Base-by-base conservation (phyloP, 805 yeast species). In the Saturnispora galanensis region DNA sequence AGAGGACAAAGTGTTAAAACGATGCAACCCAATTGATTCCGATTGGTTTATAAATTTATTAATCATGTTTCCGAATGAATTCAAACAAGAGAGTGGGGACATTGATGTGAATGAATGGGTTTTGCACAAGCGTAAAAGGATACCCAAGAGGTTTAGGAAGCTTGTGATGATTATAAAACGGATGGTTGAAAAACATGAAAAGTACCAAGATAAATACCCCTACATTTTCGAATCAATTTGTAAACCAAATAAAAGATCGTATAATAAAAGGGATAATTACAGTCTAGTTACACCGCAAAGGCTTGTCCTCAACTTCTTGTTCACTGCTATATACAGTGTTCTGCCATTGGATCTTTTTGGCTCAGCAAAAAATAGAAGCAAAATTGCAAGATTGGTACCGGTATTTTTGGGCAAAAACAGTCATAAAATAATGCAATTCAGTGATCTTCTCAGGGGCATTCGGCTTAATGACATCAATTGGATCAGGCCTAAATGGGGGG, bases 311-410 rank as follows among this genome's bases (percentile, higher is more conserved):
- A 61, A 56, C 36, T 76, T 77, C 50, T 53, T 74, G 1, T 49
- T 71, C 1, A 54, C 65, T 0, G 42, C 79, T 0, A 44, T 76
- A 4, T 73, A 70, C 10, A 69, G 67, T 41, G 50, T 81, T 0
- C 62, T 82, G 17, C 84, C 88, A 0, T 17, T 52, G 1, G 69
- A 66, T 6, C 46, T 71, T 1, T 74, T 77, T 62, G 94, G 94
- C 0, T 57, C 74, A 2, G 52, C 49, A 3, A 48, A 54, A 11
- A 84, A 84, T 54, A 73, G 73, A 54, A 46, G 68, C 0, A 42
- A 54, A 1, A 53, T 82, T 0, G 54, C 67, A 35, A 47, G 52
- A 4, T 57, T 58, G 9, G 52, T 82, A 0, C 59, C 72, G 0
- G 26, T 41, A 2, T 60, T 72, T 28, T 45, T 83, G 0, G 51